Evolutionary conservation across 2,329 filamentous ascomycete genomes (phyloP), one percentile per base, ranked within the genome.

Genomic region (Colletotrichum lentis): DNA sequence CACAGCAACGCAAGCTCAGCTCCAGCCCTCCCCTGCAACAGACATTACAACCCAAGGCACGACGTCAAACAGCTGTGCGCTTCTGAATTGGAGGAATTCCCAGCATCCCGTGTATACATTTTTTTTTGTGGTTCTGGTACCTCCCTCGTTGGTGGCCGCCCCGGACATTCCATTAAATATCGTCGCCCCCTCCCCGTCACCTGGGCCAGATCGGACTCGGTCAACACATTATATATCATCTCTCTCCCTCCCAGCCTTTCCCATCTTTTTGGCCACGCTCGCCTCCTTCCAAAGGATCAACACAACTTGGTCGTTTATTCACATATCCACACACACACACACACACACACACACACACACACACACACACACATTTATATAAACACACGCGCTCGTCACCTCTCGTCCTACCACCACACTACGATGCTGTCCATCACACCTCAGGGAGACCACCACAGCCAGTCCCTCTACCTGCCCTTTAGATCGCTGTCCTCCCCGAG

Each of bases 391-490:
- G 8, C 27, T 31, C 27, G 27, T 43, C 49, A 54, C 14, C 50
- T 37, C 37, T 50, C 54, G 11, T 27, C 64, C 37, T 35, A 35
- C 50, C 20, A 10, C n/a, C 46, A 56, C 16, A 49, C 37, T 52
- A 71, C 59, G 41, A 71, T 71, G 69, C 69, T 71, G 59, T 71
- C 69, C 50, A 64, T 71, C 67, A 70, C 59, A 55, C 67, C 67
- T 58, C 69, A 71, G 47, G 58, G 58, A 69, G 63, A 70, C 24
- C 60, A 60, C 64, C 63, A 71, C 43, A 66, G 44, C 65, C 70
- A 62, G 61, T 66, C 39, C 46, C 68, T 60, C 55, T 71, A 64
- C 63, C 56, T 67, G 12, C 67, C 69, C 12, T 69, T 53, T 37
- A 63, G 62, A 67, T 41, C 54, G 44, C 39, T 71, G 55, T 61